These are phyloP conservation scores for Caryopteris hybrid DNA, from an alignment of 305 asterid genomes.

Conservation along the genomic window DNA sequence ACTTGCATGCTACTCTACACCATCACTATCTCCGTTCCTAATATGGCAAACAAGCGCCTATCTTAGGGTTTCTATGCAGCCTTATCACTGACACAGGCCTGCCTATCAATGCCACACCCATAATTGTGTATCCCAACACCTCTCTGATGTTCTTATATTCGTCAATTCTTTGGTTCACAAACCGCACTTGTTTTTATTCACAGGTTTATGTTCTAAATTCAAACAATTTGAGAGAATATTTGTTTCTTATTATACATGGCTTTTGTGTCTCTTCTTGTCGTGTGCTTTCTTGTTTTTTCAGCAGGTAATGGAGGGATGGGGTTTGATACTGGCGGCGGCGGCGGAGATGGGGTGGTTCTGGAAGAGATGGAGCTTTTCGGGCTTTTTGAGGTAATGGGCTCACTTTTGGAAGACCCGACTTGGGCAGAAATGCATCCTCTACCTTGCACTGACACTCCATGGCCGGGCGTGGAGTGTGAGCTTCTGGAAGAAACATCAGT, in stretches of 20 bases:
- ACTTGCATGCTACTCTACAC: slow-evolving; percentile 19
- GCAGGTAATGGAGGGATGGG: slow-evolving; percentile 2
- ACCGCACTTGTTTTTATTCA: no score
- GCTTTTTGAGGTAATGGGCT: slow-evolving; percentile 55
- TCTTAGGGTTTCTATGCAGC: slow-evolving; percentile 26
- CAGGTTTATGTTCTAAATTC: no score
- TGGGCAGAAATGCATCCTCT: slow-evolving; percentile 51
- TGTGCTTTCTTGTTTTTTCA: slow-evolving; percentile 24
- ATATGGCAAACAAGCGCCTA: slow-evolving; percentile 8
- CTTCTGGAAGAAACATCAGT: slow-evolving; percentile 33
- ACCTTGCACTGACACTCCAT: slow-evolving; percentile 61
- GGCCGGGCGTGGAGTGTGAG: slow-evolving; percentile 72
- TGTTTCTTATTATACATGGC: slow-evolving; percentile 16
- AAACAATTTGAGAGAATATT: background rate
- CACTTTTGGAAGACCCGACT: slow-evolving; percentile 51
- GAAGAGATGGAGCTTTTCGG: slow-evolving; percentile 50
- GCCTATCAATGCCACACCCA: background rate
- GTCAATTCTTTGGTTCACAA: background rate
- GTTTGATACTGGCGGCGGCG: background rate
- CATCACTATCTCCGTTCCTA: slow-evolving; percentile 21
- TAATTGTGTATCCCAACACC: background rate
- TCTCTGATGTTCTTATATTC: background rate
- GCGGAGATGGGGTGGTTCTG: slow-evolving; percentile 24
- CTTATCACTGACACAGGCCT: slow-evolving; percentile 31
- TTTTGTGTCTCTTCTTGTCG: slow-evolving; percentile 16